Base-by-base conservation (phyloP, 331 rosid species). In the Acacia concinna region DNA sequence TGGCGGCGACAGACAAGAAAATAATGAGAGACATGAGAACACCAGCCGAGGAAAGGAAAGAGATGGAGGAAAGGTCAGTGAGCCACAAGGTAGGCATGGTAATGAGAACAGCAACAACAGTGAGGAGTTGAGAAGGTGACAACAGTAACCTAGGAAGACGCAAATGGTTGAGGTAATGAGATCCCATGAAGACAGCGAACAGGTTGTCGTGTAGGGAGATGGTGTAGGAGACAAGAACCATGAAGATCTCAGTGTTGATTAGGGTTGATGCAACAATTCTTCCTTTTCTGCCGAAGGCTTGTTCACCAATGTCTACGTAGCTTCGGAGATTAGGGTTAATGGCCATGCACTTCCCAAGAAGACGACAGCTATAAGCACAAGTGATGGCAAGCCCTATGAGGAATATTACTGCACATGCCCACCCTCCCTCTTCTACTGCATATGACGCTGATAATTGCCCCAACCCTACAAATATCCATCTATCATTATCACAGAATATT, bases 181-280 rank as follows among this genome's bases (percentile, higher is more conserved):
- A 76, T 25, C 89, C 91, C 0, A 78, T 1, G 78, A 91, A 87
- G 20, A 82, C 88, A 7, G 64, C 79, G 52, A 2, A 67, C 43
- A 93, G 63, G 76, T 91, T 93, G 84, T 93, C 97, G 5, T 91
- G 97, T 14, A 91, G 62, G 5, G 97, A 89, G 73, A 91, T 93
- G 38, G 97, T 93, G 87, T 88, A 93, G 78, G 97, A 93, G 23
- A 93, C 89, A 6, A 93, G 97, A n/a, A 88, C 76, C 97, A 91
- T 87, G 85, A 93, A 91, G 49, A 93, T 89, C 38, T 91, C 97
- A 43, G 79, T 2, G 89, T 88, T 88, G 35, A 89, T 69, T 59
- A 93, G 82, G 14, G 87, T 76, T 66, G 90, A 74, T 5, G 86
- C 89, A 32, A 89, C 13, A 7, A 74, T 1, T 78, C 75, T 89